Evolutionary conservation across 2,329 filamentous ascomycete species (phyloP).

Genomic region (Pseudopyrenochaeta lycopersici): DNA sequence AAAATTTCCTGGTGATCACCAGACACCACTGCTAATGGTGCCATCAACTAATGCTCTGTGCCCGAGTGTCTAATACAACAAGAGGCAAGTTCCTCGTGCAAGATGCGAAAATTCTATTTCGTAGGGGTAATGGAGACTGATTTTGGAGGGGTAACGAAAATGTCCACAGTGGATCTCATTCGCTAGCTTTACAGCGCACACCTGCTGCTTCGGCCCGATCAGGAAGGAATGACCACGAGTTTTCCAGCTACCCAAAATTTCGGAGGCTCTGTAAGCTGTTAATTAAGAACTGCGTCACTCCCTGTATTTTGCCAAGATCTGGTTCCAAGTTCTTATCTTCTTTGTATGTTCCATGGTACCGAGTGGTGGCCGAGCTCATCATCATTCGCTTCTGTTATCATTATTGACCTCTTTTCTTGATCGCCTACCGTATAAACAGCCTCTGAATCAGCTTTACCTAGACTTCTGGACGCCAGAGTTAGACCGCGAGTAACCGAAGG

Average conservation of each 20-base stretch:
- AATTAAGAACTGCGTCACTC: neutral
- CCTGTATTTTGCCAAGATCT: constrained; percentile 4
- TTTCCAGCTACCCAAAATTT: neutral
- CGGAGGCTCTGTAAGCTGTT: neutral
- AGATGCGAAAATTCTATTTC: constrained; percentile 43
- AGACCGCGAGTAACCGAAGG: neutral
- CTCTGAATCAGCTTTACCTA: too few relatives aligned
- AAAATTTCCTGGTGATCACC: neutral
- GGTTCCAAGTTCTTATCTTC: constrained; percentile 10
- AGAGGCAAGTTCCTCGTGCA: neutral
- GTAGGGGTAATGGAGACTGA: constrained; percentile 46
- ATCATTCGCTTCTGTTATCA: neutral
- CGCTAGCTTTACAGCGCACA: constrained; percentile 4
- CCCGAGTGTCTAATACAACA: neutral
- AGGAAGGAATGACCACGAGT: constrained; percentile 16
- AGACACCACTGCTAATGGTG: too few relatives aligned
- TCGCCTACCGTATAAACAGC: constrained; percentile 1
- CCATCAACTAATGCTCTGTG: neutral
- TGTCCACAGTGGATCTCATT: constrained; percentile 19
- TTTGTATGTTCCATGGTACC: constrained; percentile 14
- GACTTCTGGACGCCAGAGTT: neutral
- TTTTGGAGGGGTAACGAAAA: constrained; percentile 45
- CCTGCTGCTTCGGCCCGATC: constrained; percentile 22
- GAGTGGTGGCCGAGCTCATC: constrained; percentile 8
- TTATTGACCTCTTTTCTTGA: constrained; percentile 3